Evolutionary conservation across 2,329 filamentous ascomycete genomes (phyloP).

Genomic region (Pseudocercospora vitis): DNA sequence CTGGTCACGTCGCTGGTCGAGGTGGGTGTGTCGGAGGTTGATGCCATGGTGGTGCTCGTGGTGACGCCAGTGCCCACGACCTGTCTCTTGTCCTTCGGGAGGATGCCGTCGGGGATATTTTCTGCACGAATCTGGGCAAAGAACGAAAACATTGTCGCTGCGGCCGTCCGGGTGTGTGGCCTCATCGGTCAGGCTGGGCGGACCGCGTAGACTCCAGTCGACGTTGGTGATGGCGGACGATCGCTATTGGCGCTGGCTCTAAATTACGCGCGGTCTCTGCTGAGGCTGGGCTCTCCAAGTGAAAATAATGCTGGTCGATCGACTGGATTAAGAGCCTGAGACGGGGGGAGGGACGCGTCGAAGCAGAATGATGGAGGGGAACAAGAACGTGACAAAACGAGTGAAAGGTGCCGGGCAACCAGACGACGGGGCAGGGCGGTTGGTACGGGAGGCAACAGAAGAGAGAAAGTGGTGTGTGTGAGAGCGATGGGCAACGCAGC

Average conservation of each 20-base stretch:
- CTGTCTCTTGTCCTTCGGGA: constrained; percentile 38
- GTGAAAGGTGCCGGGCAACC: background rate
- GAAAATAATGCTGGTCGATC: background rate
- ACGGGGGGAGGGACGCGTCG: background rate
- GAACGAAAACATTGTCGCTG: constrained; percentile 32
- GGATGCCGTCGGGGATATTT: constrained; percentile 35
- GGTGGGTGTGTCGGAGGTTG: constrained; percentile 13
- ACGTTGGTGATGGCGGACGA: background rate
- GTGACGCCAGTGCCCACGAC: constrained; percentile 35
- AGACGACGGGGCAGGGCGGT: background rate
- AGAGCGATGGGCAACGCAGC: background rate
- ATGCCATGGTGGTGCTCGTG: constrained; percentile 17
- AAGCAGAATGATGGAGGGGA: background rate
- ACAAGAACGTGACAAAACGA: background rate
- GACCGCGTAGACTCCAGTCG: background rate
- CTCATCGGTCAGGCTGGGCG: constrained; percentile 13
- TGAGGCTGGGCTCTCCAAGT: background rate
- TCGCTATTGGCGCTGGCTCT: background rate
- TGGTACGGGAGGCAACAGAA: background rate
- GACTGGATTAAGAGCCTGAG: background rate
- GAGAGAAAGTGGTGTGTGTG: background rate
- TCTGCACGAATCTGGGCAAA: constrained; percentile 35
- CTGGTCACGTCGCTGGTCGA: constrained; percentile 20
- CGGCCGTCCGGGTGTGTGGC: constrained; percentile 5
- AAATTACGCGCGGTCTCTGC: constrained; percentile 2